A percentile compares a stretch with the other conserved stretches of the same genome.
These are phyloP conservation scores for Serpula lacrymans DNA, from an alignment of 768 basidiomycete genomes.

Conservation along the genomic window DNA sequence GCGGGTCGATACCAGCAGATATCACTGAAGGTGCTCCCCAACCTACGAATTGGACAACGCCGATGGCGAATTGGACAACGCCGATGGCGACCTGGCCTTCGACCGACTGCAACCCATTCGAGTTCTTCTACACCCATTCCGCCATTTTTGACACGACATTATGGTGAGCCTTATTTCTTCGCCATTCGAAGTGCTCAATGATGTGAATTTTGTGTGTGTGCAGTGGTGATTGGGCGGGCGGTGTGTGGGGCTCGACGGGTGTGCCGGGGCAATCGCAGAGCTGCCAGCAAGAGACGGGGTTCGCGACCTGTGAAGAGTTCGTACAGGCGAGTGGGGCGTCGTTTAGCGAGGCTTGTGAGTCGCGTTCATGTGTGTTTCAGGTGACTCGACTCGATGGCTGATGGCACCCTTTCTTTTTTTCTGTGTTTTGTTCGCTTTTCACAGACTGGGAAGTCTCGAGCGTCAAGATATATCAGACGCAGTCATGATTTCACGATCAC, in stretches of 20 bases:
- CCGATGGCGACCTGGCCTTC: conserved; percentile 80
- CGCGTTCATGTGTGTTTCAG: too few species aligned
- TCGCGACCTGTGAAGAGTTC: conserved; percentile 75
- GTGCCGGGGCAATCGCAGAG: conserved; percentile 83
- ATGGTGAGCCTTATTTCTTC: conserved; percentile 44
- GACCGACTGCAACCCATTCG: conserved; percentile 66
- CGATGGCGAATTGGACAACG: conserved; percentile 74
- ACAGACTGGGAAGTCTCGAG: conserved; percentile 81
- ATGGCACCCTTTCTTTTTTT: conserved; percentile 5
- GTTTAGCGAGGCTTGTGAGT: conserved; percentile 77
- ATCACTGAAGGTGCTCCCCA: conserved; percentile 69
- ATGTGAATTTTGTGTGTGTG: conserved; percentile 6
- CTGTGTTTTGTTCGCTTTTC: conserved; percentile 2
- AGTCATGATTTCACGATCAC: conserved; percentile 15
- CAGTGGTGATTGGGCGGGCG: conserved; percentile 88
- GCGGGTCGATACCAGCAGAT: conserved; percentile 71
- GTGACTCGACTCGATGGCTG: too few species aligned
- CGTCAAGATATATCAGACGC: conserved; percentile 67
- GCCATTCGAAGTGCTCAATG: neutral
- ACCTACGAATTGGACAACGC: conserved; percentile 72
- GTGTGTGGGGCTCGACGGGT: conserved; percentile 69
- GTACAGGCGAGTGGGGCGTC: conserved; percentile 69
- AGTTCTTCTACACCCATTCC: conserved; percentile 74
- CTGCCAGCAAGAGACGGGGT: conserved; percentile 81
- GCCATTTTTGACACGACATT: conserved; percentile 86